These are phyloP conservation scores for Raphanus raphanistrum DNA, from an alignment of 345 rosid species.

Conservation along the genomic window DNA sequence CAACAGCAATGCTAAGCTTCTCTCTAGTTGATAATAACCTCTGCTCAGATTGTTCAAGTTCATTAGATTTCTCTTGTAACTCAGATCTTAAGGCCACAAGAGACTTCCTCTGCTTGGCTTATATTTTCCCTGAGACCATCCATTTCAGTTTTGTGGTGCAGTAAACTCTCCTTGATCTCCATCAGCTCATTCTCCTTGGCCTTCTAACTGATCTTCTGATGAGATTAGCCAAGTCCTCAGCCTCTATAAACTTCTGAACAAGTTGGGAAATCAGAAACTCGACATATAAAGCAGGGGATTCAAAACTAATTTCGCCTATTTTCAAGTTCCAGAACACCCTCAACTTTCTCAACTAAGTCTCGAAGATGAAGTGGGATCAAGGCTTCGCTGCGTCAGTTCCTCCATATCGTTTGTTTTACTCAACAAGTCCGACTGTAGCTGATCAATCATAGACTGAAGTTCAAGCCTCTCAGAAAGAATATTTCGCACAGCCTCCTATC, in stretches of 20 bases:
- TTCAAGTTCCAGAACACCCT: slow-evolving; percentile 59
- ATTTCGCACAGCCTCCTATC: slow-evolving; percentile 51
- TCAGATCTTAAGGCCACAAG: slow-evolving; percentile 48
- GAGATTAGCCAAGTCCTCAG: slow-evolving; percentile 42
- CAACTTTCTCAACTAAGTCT: slow-evolving; percentile 56
- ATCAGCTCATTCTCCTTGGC: slow-evolving; percentile 50
- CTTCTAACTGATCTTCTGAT: slow-evolving; percentile 45
- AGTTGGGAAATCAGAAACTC: slow-evolving; percentile 68
- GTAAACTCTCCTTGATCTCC: slow-evolving; percentile 53
- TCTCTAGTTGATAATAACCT: slow-evolving; percentile 79
- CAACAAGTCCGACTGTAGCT: slow-evolving; percentile 59
- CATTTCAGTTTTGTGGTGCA: slow-evolving; percentile 64
- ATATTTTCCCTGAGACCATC: slow-evolving; percentile 52
- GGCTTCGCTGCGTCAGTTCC: slow-evolving; percentile 50
- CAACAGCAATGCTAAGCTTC: slow-evolving; percentile 94
- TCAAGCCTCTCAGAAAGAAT: slow-evolving; percentile 57
- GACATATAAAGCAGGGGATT: slow-evolving; percentile 46
- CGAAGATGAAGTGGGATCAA: slow-evolving; percentile 51
- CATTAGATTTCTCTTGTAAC: slow-evolving; percentile 58
- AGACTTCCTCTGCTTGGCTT: slow-evolving; percentile 57
- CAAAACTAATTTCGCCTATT: slow-evolving; percentile 38
- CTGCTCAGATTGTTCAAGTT: slow-evolving; percentile 85
- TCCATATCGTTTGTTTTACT: slow-evolving; percentile 51
- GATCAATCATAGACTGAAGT: slow-evolving; percentile 52
- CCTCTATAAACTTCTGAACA: slow-evolving; percentile 60